Percentiles rank a stretch among this genome's conserved stretches.
These are phyloP conservation scores for Pythium volutum DNA, from an alignment of 352 stramenopile genomes.

Conservation along the genomic window DNA sequence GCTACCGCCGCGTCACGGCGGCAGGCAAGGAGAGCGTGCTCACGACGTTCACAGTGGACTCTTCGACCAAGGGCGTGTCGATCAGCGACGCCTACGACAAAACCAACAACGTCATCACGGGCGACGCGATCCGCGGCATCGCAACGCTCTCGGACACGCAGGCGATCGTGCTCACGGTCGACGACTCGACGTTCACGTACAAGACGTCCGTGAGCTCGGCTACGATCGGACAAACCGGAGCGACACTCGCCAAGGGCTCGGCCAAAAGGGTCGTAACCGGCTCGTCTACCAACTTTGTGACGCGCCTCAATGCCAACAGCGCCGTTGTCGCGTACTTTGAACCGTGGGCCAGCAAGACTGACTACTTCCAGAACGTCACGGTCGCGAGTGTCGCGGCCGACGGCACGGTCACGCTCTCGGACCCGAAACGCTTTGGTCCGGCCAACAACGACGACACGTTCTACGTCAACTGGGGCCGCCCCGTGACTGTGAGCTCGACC, in stretches of 20 bases:
- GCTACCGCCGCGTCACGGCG: conserved; percentile 32
- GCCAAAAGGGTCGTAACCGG: conserved; percentile 16
- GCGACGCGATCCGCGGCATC: conserved; percentile 40
- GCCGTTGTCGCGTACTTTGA: conserved; percentile 59
- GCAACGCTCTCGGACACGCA: conserved; percentile 55
- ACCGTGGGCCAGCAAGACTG: conserved; percentile 5
- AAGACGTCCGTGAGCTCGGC: conserved; percentile 32
- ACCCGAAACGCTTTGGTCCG: conserved; percentile 29
- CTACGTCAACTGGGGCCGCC: conserved; percentile 36
- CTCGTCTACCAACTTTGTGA: conserved; percentile 42
- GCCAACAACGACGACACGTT: conserved; percentile 23
- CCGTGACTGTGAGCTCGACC: conserved; percentile 29
- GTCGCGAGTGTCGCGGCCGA: conserved; percentile 35
- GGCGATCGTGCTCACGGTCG: conserved; percentile 33
- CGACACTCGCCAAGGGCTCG: conserved; percentile 17
- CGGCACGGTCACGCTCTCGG: conserved; percentile 35
- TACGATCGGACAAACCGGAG: conserved; percentile 21
- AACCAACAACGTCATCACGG: conserved; percentile 27
- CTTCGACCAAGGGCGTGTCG: conserved; percentile 33
- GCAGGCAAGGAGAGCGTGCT: conserved; percentile 35
- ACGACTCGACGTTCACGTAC: conserved; percentile 17
- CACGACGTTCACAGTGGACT: conserved; percentile 40
- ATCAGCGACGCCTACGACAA: conserved; percentile 9
- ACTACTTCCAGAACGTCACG: conserved; percentile 38
- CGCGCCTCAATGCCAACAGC: conserved; percentile 26